These are phyloP conservation scores for Melianthus villosus DNA, from an alignment of 441 rosid genomes.

Conservation along the genomic window DNA sequence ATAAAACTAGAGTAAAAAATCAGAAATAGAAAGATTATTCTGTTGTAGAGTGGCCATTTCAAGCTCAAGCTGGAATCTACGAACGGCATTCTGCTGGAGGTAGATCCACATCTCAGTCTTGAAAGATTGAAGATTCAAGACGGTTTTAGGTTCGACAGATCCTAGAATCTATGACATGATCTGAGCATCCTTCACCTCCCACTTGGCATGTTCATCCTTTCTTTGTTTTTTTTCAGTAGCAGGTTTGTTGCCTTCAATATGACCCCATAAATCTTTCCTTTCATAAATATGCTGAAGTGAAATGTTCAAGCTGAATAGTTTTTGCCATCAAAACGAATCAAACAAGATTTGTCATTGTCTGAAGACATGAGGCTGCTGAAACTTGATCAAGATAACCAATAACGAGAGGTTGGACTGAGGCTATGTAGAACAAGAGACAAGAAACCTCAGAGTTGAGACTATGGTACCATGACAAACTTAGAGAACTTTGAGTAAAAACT, in stretches of 20 bases:
- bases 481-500: not conserved
- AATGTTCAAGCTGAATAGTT: constrained; percentile 10
- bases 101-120: no score
- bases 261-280: constrained; percentile 3
- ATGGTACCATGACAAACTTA: not conserved
- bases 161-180: no score
- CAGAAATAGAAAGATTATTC: no score
- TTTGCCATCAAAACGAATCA: constrained; percentile 3
- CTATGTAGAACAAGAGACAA: not conserved
- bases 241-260: constrained; percentile 1
- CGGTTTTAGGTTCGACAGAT: no score
- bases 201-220: no score
- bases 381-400: not conserved
- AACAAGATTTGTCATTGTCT: not conserved
- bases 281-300: constrained; percentile 3
- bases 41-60: no score
- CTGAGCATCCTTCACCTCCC: no score
- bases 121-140: no score
- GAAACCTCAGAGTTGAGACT: not conserved
- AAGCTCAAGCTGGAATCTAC: no score
- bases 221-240: not conserved
- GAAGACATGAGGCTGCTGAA: constrained; percentile 2
- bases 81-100: no score
- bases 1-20: no score
- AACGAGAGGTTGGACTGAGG: not conserved